Percentiles rank a stretch among this genome's conserved stretches.
Conservation (phyloP, 495 filamentous ascomycete genomes). For the Daldinia loculata region DNA sequence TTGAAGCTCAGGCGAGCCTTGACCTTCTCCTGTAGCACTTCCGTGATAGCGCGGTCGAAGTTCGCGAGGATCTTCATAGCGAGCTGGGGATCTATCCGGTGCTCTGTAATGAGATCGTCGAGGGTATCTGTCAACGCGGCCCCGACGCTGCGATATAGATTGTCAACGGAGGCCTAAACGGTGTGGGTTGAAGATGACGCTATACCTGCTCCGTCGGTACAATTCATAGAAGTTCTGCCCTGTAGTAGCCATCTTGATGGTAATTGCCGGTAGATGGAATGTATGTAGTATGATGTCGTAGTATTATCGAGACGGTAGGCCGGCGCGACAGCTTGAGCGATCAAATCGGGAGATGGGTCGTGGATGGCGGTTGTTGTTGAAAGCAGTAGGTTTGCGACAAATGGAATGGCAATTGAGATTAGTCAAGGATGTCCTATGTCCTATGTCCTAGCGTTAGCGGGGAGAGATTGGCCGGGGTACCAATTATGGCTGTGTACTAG, state of each 20-base stretch:
- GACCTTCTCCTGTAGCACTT: constrained; percentile 88
- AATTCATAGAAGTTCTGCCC: constrained; percentile 84
- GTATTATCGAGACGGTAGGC: neutral
- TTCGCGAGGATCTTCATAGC: constrained; percentile 96
- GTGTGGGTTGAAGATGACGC: constrained; percentile 33
- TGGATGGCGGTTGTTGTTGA: constrained; percentile 25
- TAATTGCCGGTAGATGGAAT: neutral
- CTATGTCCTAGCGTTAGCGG: neutral
- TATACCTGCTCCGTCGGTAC: constrained; percentile 95
- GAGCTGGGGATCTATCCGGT: constrained; percentile 94
- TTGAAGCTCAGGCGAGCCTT: constrained; percentile 94
- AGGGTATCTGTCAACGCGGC: constrained; percentile 93
- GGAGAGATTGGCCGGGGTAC: neutral
- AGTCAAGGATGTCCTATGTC: neutral
- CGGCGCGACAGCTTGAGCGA: neutral
- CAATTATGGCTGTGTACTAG: neutral
- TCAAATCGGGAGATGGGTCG: neutral
- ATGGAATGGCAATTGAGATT: neutral
- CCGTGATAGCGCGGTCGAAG: constrained; percentile 89
- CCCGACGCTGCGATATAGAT: constrained; percentile 72
- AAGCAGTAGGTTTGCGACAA: constrained; percentile 7
- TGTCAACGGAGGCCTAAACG: constrained; percentile 32
- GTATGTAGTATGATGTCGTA: neutral
- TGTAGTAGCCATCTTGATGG: constrained; percentile 42
- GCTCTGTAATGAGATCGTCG: constrained; percentile 91